A percentile compares a stretch with the other conserved stretches of the same genome.
phyloP scores from a whole-genome alignment of 2,329 filamentous ascomycete species.

The Scolecobasidium constrictum region DNA sequence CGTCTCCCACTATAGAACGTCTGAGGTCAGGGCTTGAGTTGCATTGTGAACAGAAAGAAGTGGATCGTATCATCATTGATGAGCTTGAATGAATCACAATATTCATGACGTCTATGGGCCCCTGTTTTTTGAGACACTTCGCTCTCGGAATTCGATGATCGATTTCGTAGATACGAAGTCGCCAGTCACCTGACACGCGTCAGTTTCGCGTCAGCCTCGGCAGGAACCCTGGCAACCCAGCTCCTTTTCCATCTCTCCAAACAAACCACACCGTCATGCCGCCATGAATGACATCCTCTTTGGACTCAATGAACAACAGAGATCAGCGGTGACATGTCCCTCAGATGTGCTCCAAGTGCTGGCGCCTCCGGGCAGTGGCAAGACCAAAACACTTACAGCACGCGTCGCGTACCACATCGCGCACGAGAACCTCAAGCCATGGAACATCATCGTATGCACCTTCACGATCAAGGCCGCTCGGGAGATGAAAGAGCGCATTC shows the following conservation, averaged over 20 bases:
- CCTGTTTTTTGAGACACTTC: too few relatives aligned
- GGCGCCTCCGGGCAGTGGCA: slow-evolving; percentile 61
- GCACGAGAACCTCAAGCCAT: slow-evolving; percentile 59
- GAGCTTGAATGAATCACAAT: too few relatives aligned
- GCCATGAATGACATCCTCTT: slow-evolving; percentile 46
- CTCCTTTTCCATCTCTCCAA: not conserved
- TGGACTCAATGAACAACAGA: slow-evolving; percentile 55
- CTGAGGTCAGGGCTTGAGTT: too few relatives aligned
- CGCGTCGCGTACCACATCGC: slow-evolving; percentile 82
- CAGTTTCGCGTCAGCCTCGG: not conserved
- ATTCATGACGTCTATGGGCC: too few relatives aligned
- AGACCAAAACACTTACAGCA: slow-evolving; percentile 90
- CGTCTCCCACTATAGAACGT: too few relatives aligned
- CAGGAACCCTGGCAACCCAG: not conserved
- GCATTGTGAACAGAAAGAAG: too few relatives aligned
- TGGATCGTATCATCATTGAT: too few relatives aligned
- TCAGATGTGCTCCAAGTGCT: slow-evolving; percentile 50
- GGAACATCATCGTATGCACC: slow-evolving; percentile 87
- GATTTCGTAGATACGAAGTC: too few relatives aligned
- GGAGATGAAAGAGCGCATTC: slow-evolving; percentile 87
- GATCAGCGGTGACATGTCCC: slow-evolving; percentile 51
- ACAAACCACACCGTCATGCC: not conserved
- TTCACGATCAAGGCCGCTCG: slow-evolving; percentile 92
- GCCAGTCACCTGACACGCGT: not conserved
- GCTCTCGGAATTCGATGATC: too few relatives aligned